These are phyloP conservation scores for Hura crepitans DNA, from an alignment of 441 rosid species.

Conservation along the genomic window DNA sequence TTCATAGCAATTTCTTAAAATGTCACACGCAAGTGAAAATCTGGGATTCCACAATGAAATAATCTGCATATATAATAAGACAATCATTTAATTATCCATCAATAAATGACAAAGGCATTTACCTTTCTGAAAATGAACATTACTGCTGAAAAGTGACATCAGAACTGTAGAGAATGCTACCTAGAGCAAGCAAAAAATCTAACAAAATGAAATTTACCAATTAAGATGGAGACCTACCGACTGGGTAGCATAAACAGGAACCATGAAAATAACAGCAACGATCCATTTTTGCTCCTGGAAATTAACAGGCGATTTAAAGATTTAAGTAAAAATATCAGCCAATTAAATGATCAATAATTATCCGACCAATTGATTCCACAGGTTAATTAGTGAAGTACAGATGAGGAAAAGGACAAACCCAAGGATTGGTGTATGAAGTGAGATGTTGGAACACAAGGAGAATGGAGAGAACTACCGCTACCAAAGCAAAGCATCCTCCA, in stretches of 20 bases:
- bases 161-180: too few relatives aligned
- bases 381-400: not conserved
- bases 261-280: constrained; percentile 73
- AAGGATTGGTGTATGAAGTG: constrained; percentile 74
- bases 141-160: too few relatives aligned
- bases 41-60: constrained; percentile 58
- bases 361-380: not conserved
- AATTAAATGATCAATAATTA: not conserved
- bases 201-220: not conserved
- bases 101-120: not conserved
- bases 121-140: not conserved
- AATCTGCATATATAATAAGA: constrained; percentile 38
- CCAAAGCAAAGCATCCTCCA: constrained; percentile 65
- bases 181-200: too few relatives aligned
- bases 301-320: not conserved
- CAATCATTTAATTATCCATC: not conserved
- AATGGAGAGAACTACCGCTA: constrained; percentile 50
- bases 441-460: constrained; percentile 66
- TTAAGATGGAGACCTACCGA: constrained; percentile 49
- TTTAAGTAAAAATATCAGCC: not conserved
- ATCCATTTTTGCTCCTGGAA: constrained; percentile 90
- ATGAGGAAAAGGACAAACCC: constrained; percentile 34
- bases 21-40: constrained; percentile 68
- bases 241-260: constrained; percentile 80
- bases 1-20: constrained; percentile 79